phyloP scores from a whole-genome alignment of 2,329 filamentous ascomycete genomes.

The Apiospora kogelbergensis region DNA sequence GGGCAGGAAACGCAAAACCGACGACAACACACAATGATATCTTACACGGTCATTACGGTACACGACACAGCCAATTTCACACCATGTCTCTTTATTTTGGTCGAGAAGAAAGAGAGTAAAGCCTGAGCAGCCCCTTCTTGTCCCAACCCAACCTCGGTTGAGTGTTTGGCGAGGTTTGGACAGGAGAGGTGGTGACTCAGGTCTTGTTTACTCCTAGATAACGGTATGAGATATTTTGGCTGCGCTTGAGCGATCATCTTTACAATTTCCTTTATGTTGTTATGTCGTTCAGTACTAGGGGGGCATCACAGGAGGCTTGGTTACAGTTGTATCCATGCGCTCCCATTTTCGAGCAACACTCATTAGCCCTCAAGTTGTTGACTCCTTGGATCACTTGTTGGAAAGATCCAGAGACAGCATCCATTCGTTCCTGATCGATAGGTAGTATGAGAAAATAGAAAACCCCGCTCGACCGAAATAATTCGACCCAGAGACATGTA shows the following conservation, averaged over 20 bases:
- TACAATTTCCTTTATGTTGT: neutral
- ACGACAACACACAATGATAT: neutral
- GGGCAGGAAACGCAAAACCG: neutral
- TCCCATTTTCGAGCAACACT: neutral
- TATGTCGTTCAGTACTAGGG: neutral
- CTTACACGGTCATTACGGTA: too few species aligned
- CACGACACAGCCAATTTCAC: neutral
- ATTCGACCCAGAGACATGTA: neutral
- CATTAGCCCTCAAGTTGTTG: neutral
- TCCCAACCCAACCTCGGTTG: neutral
- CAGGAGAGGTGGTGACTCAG: neutral
- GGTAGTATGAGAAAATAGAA: neutral
- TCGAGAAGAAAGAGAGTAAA: neutral
- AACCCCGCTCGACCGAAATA: neutral
- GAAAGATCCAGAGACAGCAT: neutral
- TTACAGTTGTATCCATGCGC: neutral
- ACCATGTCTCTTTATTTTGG: neutral
- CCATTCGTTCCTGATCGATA: neutral
- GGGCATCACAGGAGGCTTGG: neutral
- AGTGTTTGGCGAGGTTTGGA: neutral
- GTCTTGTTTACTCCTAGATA: neutral
- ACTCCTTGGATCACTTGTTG: neutral
- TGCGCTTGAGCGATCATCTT: neutral
- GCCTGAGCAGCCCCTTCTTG: neutral
- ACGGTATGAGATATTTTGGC: neutral